Base-by-base conservation (phyloP, 2,329 filamentous ascomycete species). In the Venturia aucupariae region DNA sequence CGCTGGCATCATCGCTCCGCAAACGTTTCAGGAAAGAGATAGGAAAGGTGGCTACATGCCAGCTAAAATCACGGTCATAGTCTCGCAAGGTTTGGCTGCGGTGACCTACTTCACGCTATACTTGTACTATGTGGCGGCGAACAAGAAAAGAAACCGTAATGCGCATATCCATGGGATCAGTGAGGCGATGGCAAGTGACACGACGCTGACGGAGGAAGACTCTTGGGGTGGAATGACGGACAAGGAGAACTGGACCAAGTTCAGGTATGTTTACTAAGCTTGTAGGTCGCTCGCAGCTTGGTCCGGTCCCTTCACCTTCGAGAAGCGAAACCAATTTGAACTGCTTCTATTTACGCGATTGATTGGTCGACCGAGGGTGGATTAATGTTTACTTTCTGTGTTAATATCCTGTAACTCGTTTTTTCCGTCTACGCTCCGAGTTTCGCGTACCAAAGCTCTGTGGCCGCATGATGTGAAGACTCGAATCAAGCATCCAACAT, bases 51-150 rank as follows among this genome's bases (percentile, higher is more conserved):
- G 27, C 32, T 64, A 64, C 27, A 39, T 55, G 3, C 61, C 61
- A 38, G 61, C 41, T 15, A 63, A 51, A n/a, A 19, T 63, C 10
- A 63, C 61, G 6, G 41, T 63, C 30, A 15, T 70, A 1, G 24
- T 72, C 19, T 70, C 75, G 60, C 55, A 59, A 59, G 15, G 8
- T 38, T 8, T 10, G 19, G 8, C 30, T 32, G 55, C 55, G 5
- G 5, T 59, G 55, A 24, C 5, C 27, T 63, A 19, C 44, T 22
- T 63, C 42, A 7, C 19, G 27, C 46, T 63, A 15, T 63, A 32
- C 19, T 7, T 54, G n/a, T 54, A 54, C 17, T 63, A 54, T n/a
- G 24, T 63, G 30, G 10, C 11, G 44, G 61, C 38, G 51, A 51
- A 63, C 19, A 39, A 44, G n/a, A 60, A 10, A 15, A 39, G 61